A percentile compares a stretch with the other conserved stretches of the same genome.
Evolutionary conservation across 805 yeast genomes (phyloP).

Genomic region (Vanderwaltozyma yarrowii): DNA sequence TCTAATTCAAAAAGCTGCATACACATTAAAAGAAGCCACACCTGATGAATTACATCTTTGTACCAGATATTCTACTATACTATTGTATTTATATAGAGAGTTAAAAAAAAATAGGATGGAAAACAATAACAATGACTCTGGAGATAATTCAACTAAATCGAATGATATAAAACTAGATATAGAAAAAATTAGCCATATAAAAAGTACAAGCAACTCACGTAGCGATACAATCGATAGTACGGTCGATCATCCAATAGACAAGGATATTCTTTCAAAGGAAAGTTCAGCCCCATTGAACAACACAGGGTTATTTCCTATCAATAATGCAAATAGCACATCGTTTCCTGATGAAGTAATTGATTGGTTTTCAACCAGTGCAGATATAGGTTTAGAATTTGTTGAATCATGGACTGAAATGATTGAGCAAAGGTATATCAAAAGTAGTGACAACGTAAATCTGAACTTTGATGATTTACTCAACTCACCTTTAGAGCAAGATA

Average conservation of each 20-base stretch:
- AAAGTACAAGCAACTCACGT: neutral
- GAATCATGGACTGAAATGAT: slow-evolving; percentile 78
- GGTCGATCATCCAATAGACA: too few relatives aligned
- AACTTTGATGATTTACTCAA: slow-evolving; percentile 1
- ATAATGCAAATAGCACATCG: slow-evolving; percentile 1
- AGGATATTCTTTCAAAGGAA: neutral
- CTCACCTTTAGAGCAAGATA: neutral
- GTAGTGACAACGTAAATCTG: neutral
- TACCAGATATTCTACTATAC: slow-evolving; percentile 64
- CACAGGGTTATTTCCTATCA: neutral
- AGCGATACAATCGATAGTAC: too few relatives aligned
- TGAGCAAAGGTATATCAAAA: slow-evolving; percentile 45
- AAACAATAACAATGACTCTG: neutral
- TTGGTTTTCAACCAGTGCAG: slow-evolving; percentile 41
- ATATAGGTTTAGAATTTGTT: slow-evolving; percentile 48
- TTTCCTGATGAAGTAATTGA: slow-evolving; percentile 32
- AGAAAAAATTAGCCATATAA: neutral
- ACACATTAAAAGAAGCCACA: slow-evolving; percentile 66
- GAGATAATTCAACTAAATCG: too few relatives aligned
- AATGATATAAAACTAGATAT: too few relatives aligned
- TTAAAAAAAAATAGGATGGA: slow-evolving; percentile 40
- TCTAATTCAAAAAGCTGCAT: slow-evolving; percentile 61
- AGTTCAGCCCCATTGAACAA: neutral
- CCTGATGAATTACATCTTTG: slow-evolving; percentile 86
- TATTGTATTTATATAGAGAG: slow-evolving; percentile 67